Evolutionary conservation across 2,329 filamentous ascomycete species (phyloP).

Genomic region (Exophiala bonariae): DNA sequence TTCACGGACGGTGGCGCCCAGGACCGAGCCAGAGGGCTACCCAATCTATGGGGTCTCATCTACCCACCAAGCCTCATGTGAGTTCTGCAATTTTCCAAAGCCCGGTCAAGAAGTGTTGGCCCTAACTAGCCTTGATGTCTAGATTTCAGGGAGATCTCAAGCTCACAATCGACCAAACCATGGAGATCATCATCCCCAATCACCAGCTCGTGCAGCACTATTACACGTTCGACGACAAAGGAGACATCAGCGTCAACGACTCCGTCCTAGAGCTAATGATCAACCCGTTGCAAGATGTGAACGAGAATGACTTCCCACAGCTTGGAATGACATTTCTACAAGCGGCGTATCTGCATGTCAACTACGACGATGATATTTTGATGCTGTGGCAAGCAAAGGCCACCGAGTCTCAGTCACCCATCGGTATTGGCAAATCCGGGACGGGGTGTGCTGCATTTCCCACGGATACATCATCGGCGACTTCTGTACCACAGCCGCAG

Average conservation of each 20-base stretch:
- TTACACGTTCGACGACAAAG: slow-evolving; percentile 1
- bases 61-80: background rate
- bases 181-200: slow-evolving; percentile 5
- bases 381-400: slow-evolving; percentile 8
- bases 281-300: slow-evolving; percentile 6
- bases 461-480: background rate
- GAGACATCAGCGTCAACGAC: slow-evolving; percentile 2
- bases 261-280: slow-evolving; percentile 9
- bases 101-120: too few species aligned
- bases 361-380: slow-evolving; percentile 6
- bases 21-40: background rate
- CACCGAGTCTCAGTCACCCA: background rate
- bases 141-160: background rate
- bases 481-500: background rate
- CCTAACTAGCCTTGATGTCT: background rate
- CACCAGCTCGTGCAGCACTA: slow-evolving; percentile 6
- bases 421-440: background rate
- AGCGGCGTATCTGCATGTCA: slow-evolving; percentile 14
- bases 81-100: background rate
- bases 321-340: slow-evolving; percentile 12
- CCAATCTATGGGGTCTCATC: slow-evolving; percentile 3
- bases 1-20: background rate
- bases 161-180: background rate
- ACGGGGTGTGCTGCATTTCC: background rate
- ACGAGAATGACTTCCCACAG: slow-evolving; percentile 7